Percentiles rank a stretch among this genome's conserved stretches.
These are phyloP conservation scores for Pyracantha coccinea DNA, from an alignment of 331 rosid genomes.

Conservation along the genomic window DNA sequence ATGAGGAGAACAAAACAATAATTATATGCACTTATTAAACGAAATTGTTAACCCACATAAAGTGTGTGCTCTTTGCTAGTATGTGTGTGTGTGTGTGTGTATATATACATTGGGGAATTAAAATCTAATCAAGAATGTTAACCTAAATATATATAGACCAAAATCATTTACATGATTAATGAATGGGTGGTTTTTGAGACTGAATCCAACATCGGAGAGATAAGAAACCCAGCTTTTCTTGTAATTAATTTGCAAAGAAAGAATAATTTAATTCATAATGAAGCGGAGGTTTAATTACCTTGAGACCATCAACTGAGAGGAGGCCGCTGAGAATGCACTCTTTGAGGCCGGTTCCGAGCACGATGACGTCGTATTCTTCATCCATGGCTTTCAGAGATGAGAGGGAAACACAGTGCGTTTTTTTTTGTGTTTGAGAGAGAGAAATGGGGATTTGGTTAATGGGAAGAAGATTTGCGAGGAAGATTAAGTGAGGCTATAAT, in stretches of 20 bases:
- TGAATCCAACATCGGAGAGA: too few relatives aligned
- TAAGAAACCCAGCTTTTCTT: neutral
- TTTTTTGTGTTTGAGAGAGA: neutral
- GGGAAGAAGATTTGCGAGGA: neutral
- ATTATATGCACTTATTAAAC: too few relatives aligned
- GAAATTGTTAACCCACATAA: too few relatives aligned
- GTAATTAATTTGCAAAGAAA: too few relatives aligned
- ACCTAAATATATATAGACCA: too few relatives aligned
- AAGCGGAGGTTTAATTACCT: conserved; percentile 19
- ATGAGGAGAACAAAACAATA: too few relatives aligned
- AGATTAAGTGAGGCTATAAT: neutral
- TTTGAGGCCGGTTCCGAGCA: conserved; percentile 71
- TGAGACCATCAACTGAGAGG: conserved; percentile 66
- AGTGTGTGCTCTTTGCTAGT: too few relatives aligned
- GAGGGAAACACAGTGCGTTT: neutral
- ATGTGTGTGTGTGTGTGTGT: too few relatives aligned
- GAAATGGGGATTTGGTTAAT: neutral
- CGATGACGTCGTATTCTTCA: conserved; percentile 65
- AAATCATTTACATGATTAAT: too few relatives aligned
- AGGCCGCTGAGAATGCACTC: conserved; percentile 78
- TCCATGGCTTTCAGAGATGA: conserved; percentile 30
- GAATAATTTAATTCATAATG: neutral
- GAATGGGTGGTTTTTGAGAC: too few relatives aligned
- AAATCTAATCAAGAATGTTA: too few relatives aligned
- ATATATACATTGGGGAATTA: too few relatives aligned